Evolutionary conservation across 768 basidiomycete genomes (phyloP).

Genomic region (Candolleomyces eurysporus): DNA sequence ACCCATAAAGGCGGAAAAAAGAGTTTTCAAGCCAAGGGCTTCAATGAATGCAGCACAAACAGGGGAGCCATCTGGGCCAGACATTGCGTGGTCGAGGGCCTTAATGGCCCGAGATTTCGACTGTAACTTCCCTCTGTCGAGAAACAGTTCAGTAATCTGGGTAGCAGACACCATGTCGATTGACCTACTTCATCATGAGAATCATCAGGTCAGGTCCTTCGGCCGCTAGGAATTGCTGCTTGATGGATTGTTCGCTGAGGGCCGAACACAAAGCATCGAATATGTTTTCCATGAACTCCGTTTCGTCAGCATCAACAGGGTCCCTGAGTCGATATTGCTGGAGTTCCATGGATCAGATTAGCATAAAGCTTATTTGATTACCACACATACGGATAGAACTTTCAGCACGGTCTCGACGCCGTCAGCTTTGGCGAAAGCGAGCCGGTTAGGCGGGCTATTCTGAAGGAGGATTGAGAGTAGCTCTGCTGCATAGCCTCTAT

Average conservation of each 20-base stretch:
- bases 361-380: too few relatives aligned
- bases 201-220: slow-evolving; percentile 98
- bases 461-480: slow-evolving; percentile 89
- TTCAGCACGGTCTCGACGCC: slow-evolving; percentile 79
- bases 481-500: slow-evolving; percentile 91
- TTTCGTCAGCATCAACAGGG: slow-evolving; percentile 84
- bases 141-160: background rate
- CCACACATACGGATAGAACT: slow-evolving; percentile 68
- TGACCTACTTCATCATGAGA: slow-evolving; percentile 89
- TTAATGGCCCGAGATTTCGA: slow-evolving; percentile 86
- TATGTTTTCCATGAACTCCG: slow-evolving; percentile 97
- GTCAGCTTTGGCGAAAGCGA: slow-evolving; percentile 66
- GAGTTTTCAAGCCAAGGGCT: slow-evolving; percentile 79
- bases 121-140: slow-evolving; percentile 73
- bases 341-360: too few relatives aligned
- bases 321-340: slow-evolving; percentile 88
- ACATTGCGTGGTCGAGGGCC: slow-evolving; percentile 86
- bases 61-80: slow-evolving; percentile 64
- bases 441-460: slow-evolving; percentile 63
- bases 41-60: slow-evolving; percentile 87
- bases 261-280: slow-evolving; percentile 90
- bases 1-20: slow-evolving; percentile 93
- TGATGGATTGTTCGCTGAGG: slow-evolving; percentile 74
- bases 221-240: slow-evolving; percentile 77
- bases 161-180: background rate